A percentile compares a stretch with the other conserved stretches of the same genome.
These are phyloP conservation scores for Mortierella sp. DNA, from an alignment of 371 early-diverging fungal genomes.

Conservation along the genomic window DNA sequence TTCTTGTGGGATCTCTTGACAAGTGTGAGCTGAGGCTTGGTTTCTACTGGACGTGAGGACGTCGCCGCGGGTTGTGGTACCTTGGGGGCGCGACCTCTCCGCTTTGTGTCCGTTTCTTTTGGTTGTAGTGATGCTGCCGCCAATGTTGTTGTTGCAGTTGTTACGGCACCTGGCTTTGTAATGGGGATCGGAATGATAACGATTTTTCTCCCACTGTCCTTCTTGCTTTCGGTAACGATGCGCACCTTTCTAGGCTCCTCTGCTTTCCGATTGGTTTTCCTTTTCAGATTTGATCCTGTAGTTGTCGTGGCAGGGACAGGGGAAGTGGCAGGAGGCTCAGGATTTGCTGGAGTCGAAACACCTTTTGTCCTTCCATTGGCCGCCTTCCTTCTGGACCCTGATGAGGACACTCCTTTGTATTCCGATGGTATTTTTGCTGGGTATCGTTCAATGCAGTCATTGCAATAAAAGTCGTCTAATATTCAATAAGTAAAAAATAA, in stretches of 20 bases:
- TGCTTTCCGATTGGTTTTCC: constrained; percentile 21
- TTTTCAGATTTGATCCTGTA: too few relatives aligned
- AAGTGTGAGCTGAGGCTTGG: background rate
- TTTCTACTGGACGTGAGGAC: background rate
- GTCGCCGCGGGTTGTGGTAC: background rate
- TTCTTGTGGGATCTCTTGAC: constrained; percentile 22
- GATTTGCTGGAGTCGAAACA: background rate
- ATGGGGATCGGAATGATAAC: constrained; percentile 49
- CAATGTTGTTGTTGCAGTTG: background rate
- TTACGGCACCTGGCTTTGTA: background rate
- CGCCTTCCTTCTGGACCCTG: constrained; percentile 23
- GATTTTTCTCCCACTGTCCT: constrained; percentile 25
- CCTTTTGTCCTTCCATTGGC: constrained; percentile 11
- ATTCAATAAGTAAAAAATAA: background rate
- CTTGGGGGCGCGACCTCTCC: constrained; percentile 27
- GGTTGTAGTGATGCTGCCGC: constrained; percentile 1
- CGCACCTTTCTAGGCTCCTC: constrained; percentile 23
- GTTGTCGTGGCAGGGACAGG: too few relatives aligned
- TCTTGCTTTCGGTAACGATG: constrained; percentile 10
- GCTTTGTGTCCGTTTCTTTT: constrained; percentile 8
- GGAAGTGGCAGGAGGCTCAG: constrained; percentile 2
- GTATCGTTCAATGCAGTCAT: constrained; percentile 30
- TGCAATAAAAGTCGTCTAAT: constrained; percentile 47
- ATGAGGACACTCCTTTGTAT: constrained; percentile 26
- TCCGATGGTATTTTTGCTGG: constrained; percentile 43